Percentiles rank a stretch among this genome's conserved stretches.
Evolutionary conservation across 2,329 filamentous ascomycete genomes (phyloP).

Genomic region (Reticulascus tulasneorum): DNA sequence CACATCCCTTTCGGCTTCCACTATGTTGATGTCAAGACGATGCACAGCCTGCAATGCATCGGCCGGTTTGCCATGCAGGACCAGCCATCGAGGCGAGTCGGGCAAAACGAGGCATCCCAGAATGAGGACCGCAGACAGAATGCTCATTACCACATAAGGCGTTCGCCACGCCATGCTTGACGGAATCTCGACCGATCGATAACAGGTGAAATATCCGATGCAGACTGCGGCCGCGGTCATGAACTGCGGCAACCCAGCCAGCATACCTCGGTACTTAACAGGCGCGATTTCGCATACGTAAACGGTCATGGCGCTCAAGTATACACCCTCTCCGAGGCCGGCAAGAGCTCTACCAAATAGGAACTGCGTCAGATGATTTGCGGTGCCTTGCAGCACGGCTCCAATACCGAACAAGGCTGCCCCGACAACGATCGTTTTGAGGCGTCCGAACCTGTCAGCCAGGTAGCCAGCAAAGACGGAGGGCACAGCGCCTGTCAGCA

Average conservation of each 20-base stretch:
- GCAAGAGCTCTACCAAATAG: conserved; percentile 50
- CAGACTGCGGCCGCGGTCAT: conserved; percentile 46
- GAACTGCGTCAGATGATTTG: conserved; percentile 46
- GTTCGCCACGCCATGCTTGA: conserved; percentile 44
- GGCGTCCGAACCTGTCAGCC: conserved; percentile 46
- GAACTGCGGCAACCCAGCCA: conserved; percentile 51
- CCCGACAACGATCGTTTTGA: conserved; percentile 39
- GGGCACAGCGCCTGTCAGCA: conserved; percentile 53
- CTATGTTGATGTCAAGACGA: conserved; percentile 36
- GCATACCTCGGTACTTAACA: conserved; percentile 39
- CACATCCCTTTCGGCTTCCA: conserved; percentile 45
- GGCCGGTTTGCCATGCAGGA: conserved; percentile 37
- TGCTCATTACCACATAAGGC: conserved; percentile 47
- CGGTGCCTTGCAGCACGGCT: conserved; percentile 45
- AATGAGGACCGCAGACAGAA: conserved; percentile 31
- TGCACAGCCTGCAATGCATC: conserved; percentile 41
- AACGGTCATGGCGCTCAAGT: conserved; percentile 51
- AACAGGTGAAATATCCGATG: conserved; percentile 57
- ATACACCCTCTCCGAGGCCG: conserved; percentile 58
- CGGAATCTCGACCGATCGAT: conserved; percentile 40
- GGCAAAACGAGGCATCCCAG: conserved; percentile 40
- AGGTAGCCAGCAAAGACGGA: conserved; percentile 55
- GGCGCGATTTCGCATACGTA: conserved; percentile 62
- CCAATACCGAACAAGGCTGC: conserved; percentile 51
- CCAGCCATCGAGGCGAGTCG: conserved; percentile 56